Evolutionary conservation across 495 filamentous ascomycete genomes (phyloP), one percentile per base, ranked within the genome.

Genomic region (Xylaria cubensis): DNA sequence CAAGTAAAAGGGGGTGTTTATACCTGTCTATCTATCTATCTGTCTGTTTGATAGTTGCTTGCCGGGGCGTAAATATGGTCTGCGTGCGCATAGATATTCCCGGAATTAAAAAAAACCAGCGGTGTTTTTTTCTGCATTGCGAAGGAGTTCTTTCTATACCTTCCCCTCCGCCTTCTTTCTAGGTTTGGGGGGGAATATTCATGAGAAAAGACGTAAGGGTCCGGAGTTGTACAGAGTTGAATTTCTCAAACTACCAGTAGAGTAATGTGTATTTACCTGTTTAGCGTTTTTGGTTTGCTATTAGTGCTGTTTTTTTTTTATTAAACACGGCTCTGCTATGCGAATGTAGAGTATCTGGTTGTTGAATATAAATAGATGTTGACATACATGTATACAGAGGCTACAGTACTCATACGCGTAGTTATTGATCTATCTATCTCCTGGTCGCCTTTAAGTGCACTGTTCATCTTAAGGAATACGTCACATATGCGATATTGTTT

Each of bases 81-180:
- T 10, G 1, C 21, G 48, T 24, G 12, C 2, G 12, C 17, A 50
- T 21, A n/a, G n/a, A n/a, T n/a, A 51, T 59, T 19, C 15, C 17
- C 3, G 26, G 17, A 8, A 15, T 9, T 3, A 9, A 26, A 29
- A 55, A 55, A 55, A 8, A 3, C 21, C 53, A 32, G 13, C 26
- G 53, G 53, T 56, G 53, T 17, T 56, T 61, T 29, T 34, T 36
- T 36, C 13, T 65, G 42, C 63, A 65, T 65, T 32, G 63, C 63
- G 44, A 65, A 48, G 63, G 42, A 29, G 58, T 61, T 59, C 26
- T 19, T 29, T 64, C 9, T 63, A 19, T 19, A 55, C 21, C 21
- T 24, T 26, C 9, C 53, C 7, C 39, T 1, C 39, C 26, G 3
- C 29, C 34, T 21, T 21, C 21, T 21, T 39, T 36, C 24, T 41